A percentile compares a stretch with the other conserved stretches of the same genome.
phyloP scores from a whole-genome alignment of 331 rosid species.

The Acacia concinna region DNA sequence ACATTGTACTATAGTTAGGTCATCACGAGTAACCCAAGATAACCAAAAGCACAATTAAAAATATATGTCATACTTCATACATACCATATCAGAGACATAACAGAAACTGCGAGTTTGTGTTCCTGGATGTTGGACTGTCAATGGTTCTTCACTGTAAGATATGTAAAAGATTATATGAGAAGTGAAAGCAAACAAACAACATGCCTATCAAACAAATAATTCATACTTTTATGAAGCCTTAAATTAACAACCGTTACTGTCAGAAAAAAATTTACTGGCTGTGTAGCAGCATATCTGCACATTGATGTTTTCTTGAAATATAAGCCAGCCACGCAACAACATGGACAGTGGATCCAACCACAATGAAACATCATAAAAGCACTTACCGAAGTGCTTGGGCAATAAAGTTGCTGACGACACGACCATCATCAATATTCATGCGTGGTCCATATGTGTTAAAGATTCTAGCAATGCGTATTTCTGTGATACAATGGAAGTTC shows the following conservation, averaged over 20 bases:
- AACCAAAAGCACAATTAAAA: not conserved
- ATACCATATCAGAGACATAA: slow-evolving; percentile 88
- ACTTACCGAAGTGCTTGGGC: slow-evolving; percentile 49
- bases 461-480: slow-evolving; percentile 54
- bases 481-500: slow-evolving; percentile 24
- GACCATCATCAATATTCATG: slow-evolving; percentile 55
- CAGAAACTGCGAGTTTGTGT: slow-evolving; percentile 97
- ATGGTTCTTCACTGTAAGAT: slow-evolving; percentile 59
- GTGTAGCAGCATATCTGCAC: not conserved
- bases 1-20: slow-evolving; percentile 1
- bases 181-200: not conserved
- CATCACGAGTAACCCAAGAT: not conserved
- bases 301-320: not conserved
- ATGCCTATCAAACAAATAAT: not conserved
- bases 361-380: slow-evolving; percentile 11
- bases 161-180: slow-evolving; percentile 15
- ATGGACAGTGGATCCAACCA: slow-evolving; percentile 2
- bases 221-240: not conserved
- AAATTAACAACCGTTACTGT: not conserved
- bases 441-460: slow-evolving; percentile 56
- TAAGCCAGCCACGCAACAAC: not conserved
- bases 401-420: slow-evolving; percentile 53
- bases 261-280: slow-evolving; percentile 4
- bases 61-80: slow-evolving; percentile 5
- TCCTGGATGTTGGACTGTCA: slow-evolving; percentile 90